Base-by-base conservation (phyloP, 192 early-diverging fungal genomes). In the Rhizophagus prolifer region DNA sequence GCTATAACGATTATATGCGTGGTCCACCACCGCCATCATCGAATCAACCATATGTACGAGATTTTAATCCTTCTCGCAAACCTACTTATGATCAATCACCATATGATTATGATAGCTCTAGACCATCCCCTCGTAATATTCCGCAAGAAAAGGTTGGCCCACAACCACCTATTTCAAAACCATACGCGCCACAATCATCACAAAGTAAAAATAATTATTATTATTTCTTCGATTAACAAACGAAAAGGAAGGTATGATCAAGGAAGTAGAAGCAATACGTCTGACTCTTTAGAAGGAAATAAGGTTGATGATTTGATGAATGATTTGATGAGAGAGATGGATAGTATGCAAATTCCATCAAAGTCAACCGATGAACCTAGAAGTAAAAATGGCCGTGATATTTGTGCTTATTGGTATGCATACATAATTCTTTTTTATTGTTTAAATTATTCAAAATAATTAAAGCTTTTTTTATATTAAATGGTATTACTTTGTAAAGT, bases 341-440 rank as follows among this genome's bases (percentile, higher is more conserved):
- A 81, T 62, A 81, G 79, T 50, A 68, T 81, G 62, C 78, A 79
- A 36, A 78, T 80, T 13, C 66, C 79, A 38, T 75, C 83, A 64
- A 74, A 70, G 8, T 16, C 74, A 36, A 64, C 69, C 19, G 79
- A n/a, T 21, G 14, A 54, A 1, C 64, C 64, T 30, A 58, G 26
- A 28, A 66, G 26, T 66, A 28, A 13, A 36, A 23, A 21, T n/a
- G n/a, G 14, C 21, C 65, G 81, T 7, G 76, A 82, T 60, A 80
- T 78, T 44, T 91, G 89, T 76, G 85, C 84, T 23, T 81, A 81
- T 64, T 91, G 89, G 89, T 90, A 85, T 71, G 80, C 44, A 9
- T 58, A 38, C n/a, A 47, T 25, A 19, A 30, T 10, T 70, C 14
- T 60, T 25, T 41, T 59, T 10, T 46, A n/a, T n/a, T n/a, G n/a